Evolutionary conservation across 1,284 basidiomycete species (phyloP).

Genomic region (Lentinula novae-zelandiae): DNA sequence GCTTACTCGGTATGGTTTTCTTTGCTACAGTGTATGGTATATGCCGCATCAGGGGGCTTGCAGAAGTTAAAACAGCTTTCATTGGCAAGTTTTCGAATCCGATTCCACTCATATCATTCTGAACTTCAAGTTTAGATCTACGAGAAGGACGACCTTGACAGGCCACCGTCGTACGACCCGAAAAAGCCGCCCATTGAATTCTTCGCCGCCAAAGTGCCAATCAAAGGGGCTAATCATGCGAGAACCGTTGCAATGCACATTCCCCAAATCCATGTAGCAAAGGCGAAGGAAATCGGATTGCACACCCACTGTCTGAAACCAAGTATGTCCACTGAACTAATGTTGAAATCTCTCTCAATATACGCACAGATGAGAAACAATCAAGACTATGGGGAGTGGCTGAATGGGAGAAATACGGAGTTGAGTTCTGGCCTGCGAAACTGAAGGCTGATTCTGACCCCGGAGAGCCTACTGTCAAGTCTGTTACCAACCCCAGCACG

Average conservation of each 20-base stretch:
- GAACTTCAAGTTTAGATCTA: neutral
- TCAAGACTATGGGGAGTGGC: neutral
- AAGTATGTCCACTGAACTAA: neutral
- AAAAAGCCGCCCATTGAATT: neutral
- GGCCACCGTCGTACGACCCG: neutral
- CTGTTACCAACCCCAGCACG: too few relatives aligned
- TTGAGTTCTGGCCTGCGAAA: too few relatives aligned
- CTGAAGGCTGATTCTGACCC: too few relatives aligned
- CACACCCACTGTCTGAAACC: neutral
- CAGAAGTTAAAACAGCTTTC: neutral
- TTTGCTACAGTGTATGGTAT: neutral
- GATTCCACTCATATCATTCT: neutral
- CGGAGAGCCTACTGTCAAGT: too few relatives aligned
- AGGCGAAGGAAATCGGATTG: neutral
- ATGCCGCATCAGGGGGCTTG: neutral
- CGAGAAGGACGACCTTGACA: neutral
- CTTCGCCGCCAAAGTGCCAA: neutral
- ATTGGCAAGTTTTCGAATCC: neutral
- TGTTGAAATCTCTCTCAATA: too few relatives aligned
- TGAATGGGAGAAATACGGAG: too few relatives aligned
- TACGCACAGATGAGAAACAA: neutral
- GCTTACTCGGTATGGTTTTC: neutral
- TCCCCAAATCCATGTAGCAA: neutral
- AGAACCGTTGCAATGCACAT: neutral
- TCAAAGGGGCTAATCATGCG: neutral